Percentiles rank a stretch among this genome's conserved stretches.
phyloP scores from a whole-genome alignment of 116 monocot species.

The Papilionanthe hybrid region DNA sequence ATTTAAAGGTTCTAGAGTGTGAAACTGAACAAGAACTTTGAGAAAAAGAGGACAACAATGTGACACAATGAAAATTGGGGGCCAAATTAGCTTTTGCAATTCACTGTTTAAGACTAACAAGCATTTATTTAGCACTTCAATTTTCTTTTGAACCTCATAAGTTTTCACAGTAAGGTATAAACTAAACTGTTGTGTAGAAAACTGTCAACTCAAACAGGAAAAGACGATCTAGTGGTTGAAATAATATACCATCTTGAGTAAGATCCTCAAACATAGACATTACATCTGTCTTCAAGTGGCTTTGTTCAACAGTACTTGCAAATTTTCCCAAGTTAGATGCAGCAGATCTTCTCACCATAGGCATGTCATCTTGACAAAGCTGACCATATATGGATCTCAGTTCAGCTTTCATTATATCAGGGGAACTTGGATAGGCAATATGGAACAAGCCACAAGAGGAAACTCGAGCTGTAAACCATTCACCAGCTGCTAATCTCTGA shows the following conservation, averaged over 20 bases:
- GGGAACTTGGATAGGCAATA: conserved; percentile 85
- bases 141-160: not conserved
- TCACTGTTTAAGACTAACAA: not conserved
- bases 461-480: conserved; percentile 96
- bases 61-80: not conserved
- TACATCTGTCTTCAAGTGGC: conserved; percentile 69
- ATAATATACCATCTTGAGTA: conserved; percentile 78
- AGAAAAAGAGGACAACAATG: not conserved
- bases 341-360: conserved; percentile 94
- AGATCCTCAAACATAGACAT: conserved; percentile 90
- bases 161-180: not conserved
- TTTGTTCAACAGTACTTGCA: conserved; percentile 74
- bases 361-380: conserved; percentile 96
- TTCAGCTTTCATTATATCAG: conserved; percentile 74
- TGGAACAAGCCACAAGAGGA: conserved; percentile 88
- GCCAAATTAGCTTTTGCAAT: not conserved
- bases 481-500: conserved; percentile 91
- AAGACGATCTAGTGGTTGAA: conserved; percentile 3
- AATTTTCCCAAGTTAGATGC: conserved; percentile 94
- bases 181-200: not conserved
- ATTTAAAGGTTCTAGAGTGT: not conserved
- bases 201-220: conserved; percentile 2
- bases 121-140: not conserved
- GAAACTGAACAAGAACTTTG: not conserved
- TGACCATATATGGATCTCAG: conserved; percentile 71